These are phyloP conservation scores for Pseudonitzschia multistriata DNA, from an alignment of 108 stramenopile species.

Conservation along the genomic window DNA sequence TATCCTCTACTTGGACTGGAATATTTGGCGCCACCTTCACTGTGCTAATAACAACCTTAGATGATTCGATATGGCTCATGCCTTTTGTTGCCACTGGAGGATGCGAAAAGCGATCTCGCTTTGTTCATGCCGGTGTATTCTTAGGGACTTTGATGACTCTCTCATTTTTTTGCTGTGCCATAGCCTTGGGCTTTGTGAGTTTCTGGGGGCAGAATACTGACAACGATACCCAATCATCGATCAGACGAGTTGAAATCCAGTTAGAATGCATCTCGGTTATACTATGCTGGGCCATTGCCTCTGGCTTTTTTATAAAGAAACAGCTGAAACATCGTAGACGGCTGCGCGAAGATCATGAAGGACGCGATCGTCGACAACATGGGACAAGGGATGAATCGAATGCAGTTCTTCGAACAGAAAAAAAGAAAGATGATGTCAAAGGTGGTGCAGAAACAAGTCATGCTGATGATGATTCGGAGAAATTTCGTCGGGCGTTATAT, in stretches of 20 bases:
- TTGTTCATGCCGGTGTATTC: slow-evolving; percentile 51
- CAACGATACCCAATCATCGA: background rate
- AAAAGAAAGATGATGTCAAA: slow-evolving; percentile 5
- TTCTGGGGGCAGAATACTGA: background rate
- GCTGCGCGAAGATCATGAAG: slow-evolving; percentile 1
- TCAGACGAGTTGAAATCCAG: slow-evolving; percentile 16
- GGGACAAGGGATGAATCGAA: background rate
- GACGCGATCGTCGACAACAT: background rate
- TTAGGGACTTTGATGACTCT: slow-evolving; percentile 45
- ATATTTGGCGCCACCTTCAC: slow-evolving; percentile 51
- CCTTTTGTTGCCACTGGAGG: slow-evolving; percentile 39
- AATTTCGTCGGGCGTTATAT: no score
- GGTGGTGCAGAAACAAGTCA: no score
- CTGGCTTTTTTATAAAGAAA: slow-evolving; percentile 10
- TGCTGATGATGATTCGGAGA: no score
- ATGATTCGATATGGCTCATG: slow-evolving; percentile 71
- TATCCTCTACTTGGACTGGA: slow-evolving; percentile 16
- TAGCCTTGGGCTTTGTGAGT: slow-evolving; percentile 24
- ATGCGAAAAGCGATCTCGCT: background rate
- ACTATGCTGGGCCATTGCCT: slow-evolving; percentile 45
- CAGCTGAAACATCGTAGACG: slow-evolving; percentile 46
- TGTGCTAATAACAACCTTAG: slow-evolving; percentile 63
- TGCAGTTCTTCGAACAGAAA: background rate
- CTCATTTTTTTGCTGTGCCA: slow-evolving; percentile 32
- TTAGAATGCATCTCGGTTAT: slow-evolving; percentile 1